Conservation (phyloP, 129 eudicot genomes). For the Cynara cardunculus region DNA sequence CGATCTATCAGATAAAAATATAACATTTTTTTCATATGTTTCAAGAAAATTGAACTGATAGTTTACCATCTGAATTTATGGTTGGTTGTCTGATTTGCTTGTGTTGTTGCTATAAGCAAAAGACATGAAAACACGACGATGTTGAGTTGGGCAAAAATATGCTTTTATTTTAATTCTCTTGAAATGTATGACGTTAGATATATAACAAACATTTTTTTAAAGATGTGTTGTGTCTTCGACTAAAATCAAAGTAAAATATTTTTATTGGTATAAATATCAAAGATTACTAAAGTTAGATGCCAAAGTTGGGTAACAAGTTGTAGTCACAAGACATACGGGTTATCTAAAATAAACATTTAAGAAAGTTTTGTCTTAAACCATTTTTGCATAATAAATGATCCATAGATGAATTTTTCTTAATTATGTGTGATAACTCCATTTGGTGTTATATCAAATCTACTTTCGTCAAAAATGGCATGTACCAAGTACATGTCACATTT, state of each 20-base stretch:
- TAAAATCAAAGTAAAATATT: not conserved
- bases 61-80: not conserved
- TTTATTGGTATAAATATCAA: not conserved
- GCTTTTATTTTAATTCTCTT: too few relatives aligned
- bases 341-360: not conserved
- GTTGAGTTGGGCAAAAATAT: not conserved
- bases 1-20: too few relatives aligned
- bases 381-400: not conserved
- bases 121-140: not conserved
- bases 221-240: too few relatives aligned
- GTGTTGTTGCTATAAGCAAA: not conserved
- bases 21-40: not conserved
- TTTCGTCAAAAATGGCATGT: conserved; percentile 12
- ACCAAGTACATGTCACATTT: conserved; percentile 10
- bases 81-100: not conserved
- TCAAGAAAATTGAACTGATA: too few relatives aligned
- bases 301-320: not conserved
- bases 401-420: not conserved
- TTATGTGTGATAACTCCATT: not conserved
- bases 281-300: too few relatives aligned
- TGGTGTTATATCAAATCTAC: not conserved
- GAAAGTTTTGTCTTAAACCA: not conserved
- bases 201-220: too few relatives aligned
- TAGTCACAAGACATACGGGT: not conserved
- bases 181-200: too few relatives aligned